Base-by-base conservation (phyloP, 2,329 filamentous ascomycete genomes). In the Torrubiella hemipterigena region DNA sequence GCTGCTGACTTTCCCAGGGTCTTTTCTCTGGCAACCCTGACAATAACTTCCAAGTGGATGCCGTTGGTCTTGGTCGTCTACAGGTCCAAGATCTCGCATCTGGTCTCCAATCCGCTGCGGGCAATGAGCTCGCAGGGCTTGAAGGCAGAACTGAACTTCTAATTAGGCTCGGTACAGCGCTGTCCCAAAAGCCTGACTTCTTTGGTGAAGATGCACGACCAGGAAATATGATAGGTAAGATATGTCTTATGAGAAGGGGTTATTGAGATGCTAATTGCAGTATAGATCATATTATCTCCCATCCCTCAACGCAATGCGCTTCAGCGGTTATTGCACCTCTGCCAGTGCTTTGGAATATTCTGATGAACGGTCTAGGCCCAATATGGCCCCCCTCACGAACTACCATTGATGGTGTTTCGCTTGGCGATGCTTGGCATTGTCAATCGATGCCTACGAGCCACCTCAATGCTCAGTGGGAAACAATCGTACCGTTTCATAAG, bases 401-500 rank as follows among this genome's bases (percentile, higher is more conserved):
- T 0, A 75, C 81, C 39, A 80, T 98, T 43, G 84, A 94, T 49
- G 86, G 86, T 3, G 69, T 83, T 17, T 76, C 86, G 0, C 73
- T 98, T 12, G 91, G 91, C 33, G 91, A 98, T 50, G 89, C 91
- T 16, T 98, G 91, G 91, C 82, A 80, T 0, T 94, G 87, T 57
- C 76, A 72, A 9, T 73, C 77, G 19, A 84, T 96, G 73, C 85
- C 86, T 1, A 63, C 67, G 27, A 42, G 47, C 1, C 73, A 69
- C 4, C 65, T 73, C 32, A 63, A 67, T 4, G 46, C 51, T 3
- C 12, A 24, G 14, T 86, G 81, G 80, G 78, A 86, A 49, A 80
- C 69, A 0, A 87, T 93, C 39, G 73, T 89, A 9, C 86, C 86
- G 0, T 93, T 94, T 61, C 87, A 95, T 63, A 94, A 93, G 58